These are phyloP conservation scores for Malus orientalis DNA, from an alignment of 306 rosid genomes.

Conservation along the genomic window DNA sequence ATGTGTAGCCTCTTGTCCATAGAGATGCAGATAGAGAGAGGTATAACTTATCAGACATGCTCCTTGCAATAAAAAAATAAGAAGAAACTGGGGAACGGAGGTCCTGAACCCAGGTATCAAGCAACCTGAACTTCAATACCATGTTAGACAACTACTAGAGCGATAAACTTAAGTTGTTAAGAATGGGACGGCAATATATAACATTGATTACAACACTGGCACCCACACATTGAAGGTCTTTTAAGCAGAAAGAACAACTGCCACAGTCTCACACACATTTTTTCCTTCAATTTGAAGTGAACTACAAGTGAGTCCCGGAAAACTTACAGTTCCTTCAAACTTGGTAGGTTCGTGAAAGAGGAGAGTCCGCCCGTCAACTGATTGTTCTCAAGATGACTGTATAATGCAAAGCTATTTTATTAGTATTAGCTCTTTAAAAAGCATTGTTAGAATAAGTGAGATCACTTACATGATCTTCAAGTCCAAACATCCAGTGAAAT, in stretches of 20 bases:
- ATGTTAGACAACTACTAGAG: neutral
- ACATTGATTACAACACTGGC: neutral
- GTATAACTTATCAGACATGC: neutral
- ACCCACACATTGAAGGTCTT: neutral
- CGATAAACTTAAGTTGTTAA: neutral
- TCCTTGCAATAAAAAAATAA: neutral
- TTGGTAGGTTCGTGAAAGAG: slow-evolving; percentile 58
- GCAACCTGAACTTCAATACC: neutral
- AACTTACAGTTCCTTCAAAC: slow-evolving; percentile 78
- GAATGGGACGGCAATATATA: neutral
- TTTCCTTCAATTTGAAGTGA: neutral
- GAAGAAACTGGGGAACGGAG: neutral
- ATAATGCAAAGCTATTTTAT: slow-evolving; percentile 26
- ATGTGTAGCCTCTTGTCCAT: neutral
- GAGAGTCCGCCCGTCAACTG: slow-evolving; percentile 64
- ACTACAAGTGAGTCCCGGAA: slow-evolving; percentile 11
- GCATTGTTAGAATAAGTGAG: slow-evolving; percentile 6
- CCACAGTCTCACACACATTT: neutral
- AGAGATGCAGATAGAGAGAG: neutral
- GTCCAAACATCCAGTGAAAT: slow-evolving; percentile 63
- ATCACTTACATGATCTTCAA: slow-evolving; percentile 67
- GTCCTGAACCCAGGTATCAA: neutral
- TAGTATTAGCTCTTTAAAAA: slow-evolving; percentile 19
- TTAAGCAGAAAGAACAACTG: neutral
- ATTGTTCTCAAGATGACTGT: slow-evolving; percentile 89